These are phyloP conservation scores for Postia placenta DNA, from an alignment of 768 basidiomycete genomes.

Conservation along the genomic window DNA sequence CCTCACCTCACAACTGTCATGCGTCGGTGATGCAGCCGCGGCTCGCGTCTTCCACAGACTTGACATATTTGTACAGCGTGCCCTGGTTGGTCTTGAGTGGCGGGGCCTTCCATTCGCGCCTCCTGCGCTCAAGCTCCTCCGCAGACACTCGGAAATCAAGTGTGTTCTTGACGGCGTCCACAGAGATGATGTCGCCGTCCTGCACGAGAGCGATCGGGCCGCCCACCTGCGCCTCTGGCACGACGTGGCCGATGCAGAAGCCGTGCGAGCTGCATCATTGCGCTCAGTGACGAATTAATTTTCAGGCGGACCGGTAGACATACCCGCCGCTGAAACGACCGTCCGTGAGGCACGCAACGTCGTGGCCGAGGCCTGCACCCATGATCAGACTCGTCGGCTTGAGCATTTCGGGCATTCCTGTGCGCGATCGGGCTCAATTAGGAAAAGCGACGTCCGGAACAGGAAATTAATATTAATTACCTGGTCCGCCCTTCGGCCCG, in stretches of 20 bases:
- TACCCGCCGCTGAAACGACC: constrained; percentile 98
- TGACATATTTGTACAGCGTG: constrained; percentile 85
- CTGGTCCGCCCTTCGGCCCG: constrained; percentile 95
- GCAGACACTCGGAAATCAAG: constrained; percentile 72
- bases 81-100: constrained; percentile 80
- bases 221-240: constrained; percentile 92
- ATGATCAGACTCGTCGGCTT: constrained; percentile 98
- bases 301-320: constrained; percentile 25
- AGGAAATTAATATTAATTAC: constrained; percentile 29
- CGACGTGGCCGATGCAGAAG: constrained; percentile 95
- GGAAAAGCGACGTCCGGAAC: background rate
- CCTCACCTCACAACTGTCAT: no score
- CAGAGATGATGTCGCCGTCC: constrained; percentile 82
- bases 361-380: constrained; percentile 94
- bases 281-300: constrained; percentile 10
- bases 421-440: constrained; percentile 8
- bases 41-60: constrained; percentile 85
- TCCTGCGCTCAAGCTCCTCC: constrained; percentile 73
- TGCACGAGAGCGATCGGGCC: constrained; percentile 88
- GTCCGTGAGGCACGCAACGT: constrained; percentile 96
- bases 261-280: constrained; percentile 71
- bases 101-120: constrained; percentile 72
- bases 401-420: constrained; percentile 99
- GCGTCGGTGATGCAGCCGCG: constrained; percentile 90
- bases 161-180: constrained; percentile 84